phyloP scores from a whole-genome alignment of 2,329 filamentous ascomycete species.

The Neocucurbitaria cava region DNA sequence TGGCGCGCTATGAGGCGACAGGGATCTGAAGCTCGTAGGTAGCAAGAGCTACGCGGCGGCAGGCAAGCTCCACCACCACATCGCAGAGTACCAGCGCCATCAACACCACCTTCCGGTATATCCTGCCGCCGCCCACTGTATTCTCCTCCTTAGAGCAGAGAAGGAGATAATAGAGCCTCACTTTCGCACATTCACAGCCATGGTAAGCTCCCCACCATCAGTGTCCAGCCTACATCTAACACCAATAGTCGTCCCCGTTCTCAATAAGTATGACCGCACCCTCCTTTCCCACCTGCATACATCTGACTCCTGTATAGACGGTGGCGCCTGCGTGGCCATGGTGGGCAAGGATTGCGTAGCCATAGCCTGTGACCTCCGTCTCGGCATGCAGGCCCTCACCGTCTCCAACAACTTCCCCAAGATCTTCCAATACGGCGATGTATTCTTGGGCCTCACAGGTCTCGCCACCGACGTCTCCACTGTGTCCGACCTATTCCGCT shows the following conservation, averaged over 20 bases:
- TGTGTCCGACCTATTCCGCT: constrained; percentile 95
- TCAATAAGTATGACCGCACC: constrained; percentile 76
- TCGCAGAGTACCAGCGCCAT: not conserved
- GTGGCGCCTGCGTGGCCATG: constrained; percentile 97
- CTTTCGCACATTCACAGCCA: constrained; percentile 32
- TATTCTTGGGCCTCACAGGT: constrained; percentile 94
- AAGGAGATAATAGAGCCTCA: not conserved
- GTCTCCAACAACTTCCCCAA: constrained; percentile 99
- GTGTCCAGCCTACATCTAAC: constrained; percentile 38
- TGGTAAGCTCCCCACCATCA: constrained; percentile 44
- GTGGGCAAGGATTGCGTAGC: constrained; percentile 99
- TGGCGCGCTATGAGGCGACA: not conserved
- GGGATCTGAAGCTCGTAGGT: not conserved
- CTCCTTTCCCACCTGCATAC: constrained; percentile 7
- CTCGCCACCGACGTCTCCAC: constrained; percentile 95
- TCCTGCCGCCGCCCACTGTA: not conserved
- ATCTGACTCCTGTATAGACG: constrained; percentile 60
- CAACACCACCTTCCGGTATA: constrained; percentile 1
- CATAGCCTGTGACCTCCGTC: constrained; percentile 97
- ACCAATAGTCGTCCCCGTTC: constrained; percentile 81
- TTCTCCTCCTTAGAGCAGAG: not conserved
- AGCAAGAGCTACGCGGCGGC: not conserved
- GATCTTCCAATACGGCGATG: constrained; percentile 96
- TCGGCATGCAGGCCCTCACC: constrained; percentile 94
- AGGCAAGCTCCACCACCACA: not conserved